A percentile compares a stretch with the other conserved stretches of the same genome.
phyloP scores from a whole-genome alignment of 1,284 basidiomycete genomes.

The Ustilago loliicola region DNA sequence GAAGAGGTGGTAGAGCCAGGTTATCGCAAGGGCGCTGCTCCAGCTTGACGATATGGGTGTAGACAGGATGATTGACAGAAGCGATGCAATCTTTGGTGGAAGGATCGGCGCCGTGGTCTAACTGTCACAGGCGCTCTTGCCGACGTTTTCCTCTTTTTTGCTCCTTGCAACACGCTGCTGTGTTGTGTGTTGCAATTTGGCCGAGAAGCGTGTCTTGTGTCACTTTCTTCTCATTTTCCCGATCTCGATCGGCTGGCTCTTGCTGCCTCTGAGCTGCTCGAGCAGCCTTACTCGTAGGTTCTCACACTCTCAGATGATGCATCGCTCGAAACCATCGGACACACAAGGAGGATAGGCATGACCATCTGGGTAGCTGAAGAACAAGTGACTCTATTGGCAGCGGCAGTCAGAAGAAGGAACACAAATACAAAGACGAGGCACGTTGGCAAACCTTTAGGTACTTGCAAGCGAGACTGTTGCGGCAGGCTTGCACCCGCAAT shows the following conservation, averaged over 20 bases:
- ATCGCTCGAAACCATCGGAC: not conserved
- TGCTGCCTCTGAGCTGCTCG: not conserved
- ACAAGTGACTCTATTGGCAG: slow-evolving; percentile 6
- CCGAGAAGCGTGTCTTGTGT: slow-evolving; percentile 10
- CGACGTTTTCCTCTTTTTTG: too few relatives aligned
- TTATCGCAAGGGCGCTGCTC: too few relatives aligned
- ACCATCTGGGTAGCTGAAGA: not conserved
- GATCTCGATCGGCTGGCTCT: not conserved
- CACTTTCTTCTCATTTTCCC: slow-evolving; percentile 7
- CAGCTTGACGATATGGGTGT: not conserved
- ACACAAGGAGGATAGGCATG: not conserved
- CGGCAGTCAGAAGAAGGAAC: not conserved
- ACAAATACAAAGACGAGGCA: not conserved
- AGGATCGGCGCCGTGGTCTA: slow-evolving; percentile 9
- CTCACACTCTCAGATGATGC: not conserved
- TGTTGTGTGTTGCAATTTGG: slow-evolving; percentile 6
- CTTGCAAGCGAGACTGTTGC: not conserved
- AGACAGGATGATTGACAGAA: not conserved
- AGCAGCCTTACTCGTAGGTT: not conserved
- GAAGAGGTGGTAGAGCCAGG: too few relatives aligned
- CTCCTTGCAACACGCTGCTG: not conserved
- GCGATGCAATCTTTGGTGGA: not conserved
- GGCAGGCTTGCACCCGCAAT: not conserved
- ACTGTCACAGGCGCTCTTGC: slow-evolving; percentile 13
- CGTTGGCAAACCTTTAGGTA: not conserved